Evolutionary conservation across 2,329 filamentous ascomycete genomes (phyloP), one percentile per base, ranked within the genome.

Genomic region (Arthrobotrys sphaeroides): DNA sequence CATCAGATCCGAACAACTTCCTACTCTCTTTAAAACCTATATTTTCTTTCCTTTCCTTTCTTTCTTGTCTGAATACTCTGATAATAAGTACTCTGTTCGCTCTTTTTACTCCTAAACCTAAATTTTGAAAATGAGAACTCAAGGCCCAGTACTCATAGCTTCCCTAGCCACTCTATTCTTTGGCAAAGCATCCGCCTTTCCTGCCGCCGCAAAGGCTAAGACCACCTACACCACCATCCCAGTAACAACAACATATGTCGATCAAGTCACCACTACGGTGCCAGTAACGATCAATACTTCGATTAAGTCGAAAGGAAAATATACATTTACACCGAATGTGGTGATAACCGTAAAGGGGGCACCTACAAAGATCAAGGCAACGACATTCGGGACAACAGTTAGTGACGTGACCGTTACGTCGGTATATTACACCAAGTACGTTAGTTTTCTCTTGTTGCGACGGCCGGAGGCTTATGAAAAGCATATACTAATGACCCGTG

Each of bases 251-350:
- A 53, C 49, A 13, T 68, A 24, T 31, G 64, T 68, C 22, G 2
- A 59, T 24, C 26, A 57, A 13, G 38, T 67, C 36, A 67, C 62
- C 2, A 67, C 62, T 16, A 68, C 64, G 10, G 49, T 68, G 9
- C 64, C 51, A 7, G 64, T 68, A 18, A 68, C 51, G 6, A 68
- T 68, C 4, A 59, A 45, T 9, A 68, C 64, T 10, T 68, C 64
- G 2, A 68, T 60, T 31, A 68, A 36, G 49, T 47, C 20, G 13
- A 68, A 68, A 20, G 64, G 64, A 3, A 60, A 28, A 51, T 68
- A 68, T 12, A 68, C 64, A 26, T 68, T 68, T 28, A 28, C 49
- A 7, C 64, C 64, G 6, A 49, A 68, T 31, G 40, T 68, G 18
- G 47, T 68, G 5, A 33, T 68, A 31, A 68, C 51, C 5, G 51